Evolutionary conservation across 495 filamentous ascomycete species (phyloP).

Genomic region (Penicillium taxi): DNA sequence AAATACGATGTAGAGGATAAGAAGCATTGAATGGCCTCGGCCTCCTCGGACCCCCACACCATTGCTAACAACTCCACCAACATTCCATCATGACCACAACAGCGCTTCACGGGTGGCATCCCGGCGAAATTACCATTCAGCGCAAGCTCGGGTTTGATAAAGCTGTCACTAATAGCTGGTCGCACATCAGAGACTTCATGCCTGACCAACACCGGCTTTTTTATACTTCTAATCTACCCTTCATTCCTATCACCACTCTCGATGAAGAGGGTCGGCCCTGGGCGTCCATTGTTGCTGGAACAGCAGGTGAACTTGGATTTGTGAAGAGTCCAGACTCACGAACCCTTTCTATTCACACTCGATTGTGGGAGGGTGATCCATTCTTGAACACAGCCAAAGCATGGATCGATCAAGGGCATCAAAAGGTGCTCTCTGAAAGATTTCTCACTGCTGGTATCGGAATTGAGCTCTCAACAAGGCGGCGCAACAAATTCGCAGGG

Average conservation of each 20-base stretch:
- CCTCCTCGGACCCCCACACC: too few species aligned
- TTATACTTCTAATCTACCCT: conserved; percentile 11
- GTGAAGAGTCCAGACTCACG: conserved; percentile 8
- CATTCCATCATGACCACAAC: conserved; percentile 4
- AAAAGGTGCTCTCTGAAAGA: conserved; percentile 1
- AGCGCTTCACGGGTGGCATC: conserved; percentile 14
- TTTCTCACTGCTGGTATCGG: conserved; percentile 11
- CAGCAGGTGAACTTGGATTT: conserved; percentile 8
- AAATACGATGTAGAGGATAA: too few species aligned
- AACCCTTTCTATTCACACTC: conserved; percentile 2
- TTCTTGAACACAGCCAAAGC: conserved; percentile 5
- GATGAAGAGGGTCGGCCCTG: conserved; percentile 13
- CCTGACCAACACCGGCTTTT: conserved; percentile 14
- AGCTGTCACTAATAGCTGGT: conserved; percentile 9
- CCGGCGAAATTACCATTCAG: conserved; percentile 12
- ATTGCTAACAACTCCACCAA: too few species aligned
- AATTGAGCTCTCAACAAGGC: conserved; percentile 12
- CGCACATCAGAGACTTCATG: conserved; percentile 5
- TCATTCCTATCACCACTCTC: conserved; percentile 11
- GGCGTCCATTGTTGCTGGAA: conserved; percentile 11
- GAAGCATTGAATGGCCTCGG: too few species aligned
- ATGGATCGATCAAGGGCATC: not conserved
- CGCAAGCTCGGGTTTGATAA: conserved; percentile 10
- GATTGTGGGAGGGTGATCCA: conserved; percentile 15
- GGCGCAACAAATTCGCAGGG: conserved; percentile 15